A percentile compares a stretch with the other conserved stretches of the same genome.
Evolutionary conservation across 2,329 filamentous ascomycete species (phyloP).

Genomic region (Epichloe hybrida): DNA sequence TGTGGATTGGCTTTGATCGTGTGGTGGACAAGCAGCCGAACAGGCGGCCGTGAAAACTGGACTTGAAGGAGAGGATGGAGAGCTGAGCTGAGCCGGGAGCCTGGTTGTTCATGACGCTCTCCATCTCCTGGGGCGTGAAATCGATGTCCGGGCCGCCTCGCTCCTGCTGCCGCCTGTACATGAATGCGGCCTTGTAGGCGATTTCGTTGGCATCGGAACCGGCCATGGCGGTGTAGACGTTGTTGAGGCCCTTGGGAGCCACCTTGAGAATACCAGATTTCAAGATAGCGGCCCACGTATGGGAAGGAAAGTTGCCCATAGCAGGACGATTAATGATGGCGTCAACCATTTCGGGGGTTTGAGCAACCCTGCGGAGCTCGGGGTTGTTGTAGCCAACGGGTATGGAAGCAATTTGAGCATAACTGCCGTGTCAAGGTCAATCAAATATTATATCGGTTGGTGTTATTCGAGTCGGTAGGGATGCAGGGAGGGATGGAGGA

Average conservation of each 20-base stretch:
- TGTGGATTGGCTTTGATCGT: conserved; percentile 86
- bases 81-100: conserved; percentile 60
- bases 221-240: conserved; percentile 82
- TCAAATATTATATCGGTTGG: neutral
- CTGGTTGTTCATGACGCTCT: conserved; percentile 67
- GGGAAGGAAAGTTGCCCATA: conserved; percentile 78
- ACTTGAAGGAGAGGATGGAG: conserved; percentile 80
- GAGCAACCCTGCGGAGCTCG: conserved; percentile 52
- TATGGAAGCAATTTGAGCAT: conserved; percentile 87
- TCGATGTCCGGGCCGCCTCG: conserved; percentile 66
- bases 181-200: conserved; percentile 91
- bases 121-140: conserved; percentile 65
- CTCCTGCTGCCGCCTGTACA: conserved; percentile 72
- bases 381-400: conserved; percentile 90
- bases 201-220: conserved; percentile 91
- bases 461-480: neutral
- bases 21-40: conserved; percentile 82
- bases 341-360: conserved; percentile 64
- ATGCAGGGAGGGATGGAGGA: neutral
- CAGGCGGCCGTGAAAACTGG: conserved; percentile 78
- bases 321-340: conserved; percentile 81
- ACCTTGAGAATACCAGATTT: conserved; percentile 69
- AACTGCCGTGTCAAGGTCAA: conserved; percentile 31
- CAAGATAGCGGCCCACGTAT: conserved; percentile 70
- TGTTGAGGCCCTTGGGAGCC: conserved; percentile 68